These are phyloP conservation scores for Aurifilum marmelostoma DNA, from an alignment of 2,329 filamentous ascomycete genomes.

Conservation along the genomic window DNA sequence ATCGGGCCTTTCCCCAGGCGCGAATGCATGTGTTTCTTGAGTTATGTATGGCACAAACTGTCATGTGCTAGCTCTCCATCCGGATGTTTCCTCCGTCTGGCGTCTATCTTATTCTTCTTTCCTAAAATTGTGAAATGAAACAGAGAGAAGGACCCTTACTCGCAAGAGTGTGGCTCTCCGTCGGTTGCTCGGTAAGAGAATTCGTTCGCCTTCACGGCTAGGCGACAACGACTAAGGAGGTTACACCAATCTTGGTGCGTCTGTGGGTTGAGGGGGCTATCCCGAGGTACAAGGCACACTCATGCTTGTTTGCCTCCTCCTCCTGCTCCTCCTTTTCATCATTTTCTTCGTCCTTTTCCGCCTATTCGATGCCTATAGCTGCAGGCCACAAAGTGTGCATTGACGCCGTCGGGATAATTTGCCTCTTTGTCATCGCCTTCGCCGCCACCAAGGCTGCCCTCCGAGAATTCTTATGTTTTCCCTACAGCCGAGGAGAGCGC, in stretches of 20 bases:
- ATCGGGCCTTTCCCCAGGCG: not conserved
- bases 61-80: not conserved
- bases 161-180: not conserved
- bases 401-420: not conserved
- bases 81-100: not conserved
- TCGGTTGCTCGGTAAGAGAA: not conserved
- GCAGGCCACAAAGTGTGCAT: not conserved
- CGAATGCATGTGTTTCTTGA: not conserved
- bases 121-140: no score
- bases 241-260: not conserved
- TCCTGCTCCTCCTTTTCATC: not conserved
- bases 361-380: not conserved
- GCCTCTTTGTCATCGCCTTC: not conserved
- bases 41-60: not conserved
- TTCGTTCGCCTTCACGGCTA: not conserved
- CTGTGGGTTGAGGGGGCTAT: not conserved
- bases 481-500: not conserved
- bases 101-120: not conserved
- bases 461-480: not conserved
- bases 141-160: not conserved
- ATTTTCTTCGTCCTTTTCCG: no score
- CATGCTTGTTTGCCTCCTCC: not conserved
- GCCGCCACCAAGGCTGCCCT: not conserved
- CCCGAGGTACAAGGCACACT: not conserved
- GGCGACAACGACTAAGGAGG: not conserved